Percentiles rank a stretch among this genome's conserved stretches.
phyloP scores from a whole-genome alignment of 148 eudicot species.

The Rhododendron kiyosumense region DNA sequence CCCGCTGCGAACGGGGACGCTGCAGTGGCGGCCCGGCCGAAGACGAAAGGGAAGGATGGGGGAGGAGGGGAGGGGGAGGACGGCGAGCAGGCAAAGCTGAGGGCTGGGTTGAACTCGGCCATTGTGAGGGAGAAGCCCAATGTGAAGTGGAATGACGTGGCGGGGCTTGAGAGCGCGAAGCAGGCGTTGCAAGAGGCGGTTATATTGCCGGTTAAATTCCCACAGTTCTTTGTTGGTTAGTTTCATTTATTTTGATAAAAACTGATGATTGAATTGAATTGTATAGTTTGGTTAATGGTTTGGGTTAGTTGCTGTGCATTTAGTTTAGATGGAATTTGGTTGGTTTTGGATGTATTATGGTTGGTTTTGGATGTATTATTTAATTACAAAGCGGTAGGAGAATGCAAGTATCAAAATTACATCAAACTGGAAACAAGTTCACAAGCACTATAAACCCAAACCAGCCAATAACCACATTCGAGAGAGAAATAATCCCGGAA shows the following conservation, averaged over 20 bases:
- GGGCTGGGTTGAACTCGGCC: slow-evolving; percentile 87
- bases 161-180: slow-evolving; percentile 94
- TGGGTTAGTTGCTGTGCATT: not conserved
- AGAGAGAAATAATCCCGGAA: no score
- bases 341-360: not conserved
- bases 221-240: slow-evolving; percentile 91
- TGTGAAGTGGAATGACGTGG: slow-evolving; percentile 95
- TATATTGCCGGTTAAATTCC: slow-evolving; percentile 92
- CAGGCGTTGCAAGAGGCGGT: slow-evolving; percentile 98
- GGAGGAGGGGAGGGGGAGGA: slow-evolving; percentile 83
- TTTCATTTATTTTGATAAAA: not conserved
- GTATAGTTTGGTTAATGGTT: not conserved
- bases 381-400: no score
- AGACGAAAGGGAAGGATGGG: slow-evolving; percentile 68
- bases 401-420: no score
- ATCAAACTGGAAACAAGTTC: no score
- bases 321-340: not conserved
- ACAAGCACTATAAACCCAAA: no score
- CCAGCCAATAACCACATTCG: no score
- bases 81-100: slow-evolving; percentile 68
- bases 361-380: not conserved
- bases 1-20: slow-evolving; percentile 72
- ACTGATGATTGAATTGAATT: not conserved
- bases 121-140: slow-evolving; percentile 93
- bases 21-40: slow-evolving; percentile 74